Percentiles rank a stretch among this genome's conserved stretches.
Evolutionary conservation across 306 rosid species (phyloP).

Genomic region (Macrotyloma uniflorum): DNA sequence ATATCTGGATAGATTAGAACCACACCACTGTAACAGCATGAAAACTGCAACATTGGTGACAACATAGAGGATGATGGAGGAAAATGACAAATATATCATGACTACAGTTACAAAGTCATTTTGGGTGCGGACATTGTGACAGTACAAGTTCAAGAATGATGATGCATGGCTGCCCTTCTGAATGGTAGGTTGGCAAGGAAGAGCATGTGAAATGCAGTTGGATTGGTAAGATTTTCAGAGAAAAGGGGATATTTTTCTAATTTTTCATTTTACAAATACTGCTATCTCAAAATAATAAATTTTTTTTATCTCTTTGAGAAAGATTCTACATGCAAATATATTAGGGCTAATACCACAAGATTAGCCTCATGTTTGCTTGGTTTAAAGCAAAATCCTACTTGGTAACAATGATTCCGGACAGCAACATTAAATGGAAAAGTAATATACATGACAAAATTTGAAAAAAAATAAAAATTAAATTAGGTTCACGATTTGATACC

Average conservation of each 20-base stretch:
- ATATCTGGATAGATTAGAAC: not conserved
- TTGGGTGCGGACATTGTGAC: too few species aligned
- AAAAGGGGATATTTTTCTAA: not conserved
- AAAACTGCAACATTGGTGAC: not conserved
- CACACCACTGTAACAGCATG: not conserved
- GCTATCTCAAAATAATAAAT: not conserved
- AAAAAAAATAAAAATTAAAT: not conserved
- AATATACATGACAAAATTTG: not conserved
- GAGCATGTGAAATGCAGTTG: not conserved
- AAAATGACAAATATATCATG: not conserved
- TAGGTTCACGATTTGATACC: conserved; percentile 48
- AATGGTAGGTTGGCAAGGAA: not conserved
- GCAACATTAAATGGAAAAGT: too few species aligned
- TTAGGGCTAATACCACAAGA: not conserved
- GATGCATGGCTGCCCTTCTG: not conserved
- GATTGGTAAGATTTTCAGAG: not conserved
- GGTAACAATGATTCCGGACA: too few species aligned
- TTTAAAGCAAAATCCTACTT: too few species aligned
- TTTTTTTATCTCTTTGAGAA: not conserved
- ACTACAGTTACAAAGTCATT: too few species aligned
- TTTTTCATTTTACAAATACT: not conserved
- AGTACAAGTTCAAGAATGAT: not conserved
- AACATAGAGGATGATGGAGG: not conserved
- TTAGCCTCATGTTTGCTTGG: too few species aligned
- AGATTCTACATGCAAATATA: not conserved